Evolutionary conservation across 805 yeast genomes (phyloP).

Genomic region (Scheffersomyces coipomensis): DNA sequence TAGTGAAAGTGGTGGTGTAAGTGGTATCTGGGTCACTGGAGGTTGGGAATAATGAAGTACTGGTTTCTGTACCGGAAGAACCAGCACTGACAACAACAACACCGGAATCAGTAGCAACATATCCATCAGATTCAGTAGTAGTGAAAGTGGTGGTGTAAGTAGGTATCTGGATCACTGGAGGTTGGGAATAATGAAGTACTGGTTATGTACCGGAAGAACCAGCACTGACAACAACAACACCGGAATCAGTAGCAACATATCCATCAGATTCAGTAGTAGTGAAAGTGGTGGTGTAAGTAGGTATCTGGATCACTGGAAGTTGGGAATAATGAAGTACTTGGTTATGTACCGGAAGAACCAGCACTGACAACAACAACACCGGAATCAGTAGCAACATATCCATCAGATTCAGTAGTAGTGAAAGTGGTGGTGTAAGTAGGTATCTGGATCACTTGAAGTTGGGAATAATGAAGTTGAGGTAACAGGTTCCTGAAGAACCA

Average conservation of each 20-base stretch:
- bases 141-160: background rate
- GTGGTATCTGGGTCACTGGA: too few relatives aligned
- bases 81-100: too few relatives aligned
- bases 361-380: constrained; percentile 11
- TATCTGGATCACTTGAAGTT: background rate
- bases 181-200: constrained; percentile 8
- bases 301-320: too few relatives aligned
- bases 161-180: too few relatives aligned
- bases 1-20: too few relatives aligned
- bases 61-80: too few relatives aligned
- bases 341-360: constrained; percentile 5
- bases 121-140: background rate
- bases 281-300: constrained; percentile 1
- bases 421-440: constrained; percentile 2
- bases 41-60: too few relatives aligned
- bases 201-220: constrained; percentile 5
- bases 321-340: too few relatives aligned
- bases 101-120: too few relatives aligned
- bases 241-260: constrained; percentile 5
- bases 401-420: constrained; percentile 7
- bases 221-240: constrained; percentile 8
- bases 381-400: constrained; percentile 11
- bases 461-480: too few relatives aligned
- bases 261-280: background rate
- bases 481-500: too few relatives aligned